Evolutionary conservation across 768 basidiomycete genomes (phyloP), one percentile per base, ranked within the genome.

Genomic region (Macrolepiota dolichaula): DNA sequence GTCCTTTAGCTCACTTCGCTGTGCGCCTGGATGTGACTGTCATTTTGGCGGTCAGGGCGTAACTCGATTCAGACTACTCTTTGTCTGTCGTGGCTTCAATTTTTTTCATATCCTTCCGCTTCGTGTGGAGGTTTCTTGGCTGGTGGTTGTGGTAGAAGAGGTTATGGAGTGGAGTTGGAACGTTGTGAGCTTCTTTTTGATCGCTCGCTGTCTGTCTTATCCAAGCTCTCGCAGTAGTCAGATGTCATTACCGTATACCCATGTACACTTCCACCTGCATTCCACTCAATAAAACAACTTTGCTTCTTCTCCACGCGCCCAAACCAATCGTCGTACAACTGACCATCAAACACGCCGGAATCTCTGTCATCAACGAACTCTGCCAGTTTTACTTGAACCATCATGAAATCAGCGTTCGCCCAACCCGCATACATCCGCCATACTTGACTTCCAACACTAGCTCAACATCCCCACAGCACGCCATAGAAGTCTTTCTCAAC

Each of bases 31-130:
- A 32, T 32, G 24, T 46, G 60, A 44, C 42, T 44, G 42, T 49
- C 25, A 49, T 10, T 49, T 49, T 49, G 19, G 47, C 53, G 57
- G 51, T 52, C 55, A 61, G 55, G 61, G 57, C 70, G 71, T 65
- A 74, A 74, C 84, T 85, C 81, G 81, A 86, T 84, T 85, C 84
- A 84, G 84, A 85, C 83, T 86, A 84, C 80, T 85, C 84, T 85
- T 75, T 74, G 77, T 77, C 84, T 85, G 82, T 79, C 72, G 75
- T 72, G 69, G 65, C 22, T 29, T 17, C 7, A 4, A 69, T 68
- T 70, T 72, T 72, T 70, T 69, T 38, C 67, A 10, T 42, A 37
- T 47, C 56, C 55, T 52, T 66, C 61, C 63, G 63, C 64, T 64
- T 68, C 60, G 63, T 37, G 63, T 67, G 61, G 61, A 47, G 36